A percentile compares a stretch with the other conserved stretches of the same genome.
Conservation (phyloP, 441 rosid species). For the Populus hybrid region DNA sequence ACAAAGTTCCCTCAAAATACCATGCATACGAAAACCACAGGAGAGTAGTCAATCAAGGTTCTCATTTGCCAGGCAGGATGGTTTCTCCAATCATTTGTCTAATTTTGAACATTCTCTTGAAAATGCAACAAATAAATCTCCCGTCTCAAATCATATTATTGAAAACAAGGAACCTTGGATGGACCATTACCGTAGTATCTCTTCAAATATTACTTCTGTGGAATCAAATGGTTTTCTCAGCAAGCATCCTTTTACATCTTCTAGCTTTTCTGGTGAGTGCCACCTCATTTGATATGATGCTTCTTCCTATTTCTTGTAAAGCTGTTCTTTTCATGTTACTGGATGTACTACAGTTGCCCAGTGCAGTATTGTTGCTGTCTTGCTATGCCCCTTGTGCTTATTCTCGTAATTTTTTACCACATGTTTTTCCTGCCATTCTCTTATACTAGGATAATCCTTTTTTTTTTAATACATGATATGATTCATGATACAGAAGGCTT, state of each 20-base stretch:
- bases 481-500: conserved; percentile 27
- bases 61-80: conserved; percentile 86
- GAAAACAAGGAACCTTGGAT: conserved; percentile 35
- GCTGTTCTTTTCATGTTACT: background rate
- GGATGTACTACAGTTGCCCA: background rate
- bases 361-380: background rate
- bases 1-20: conserved; percentile 38
- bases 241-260: conserved; percentile 36
- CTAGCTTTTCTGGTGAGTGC: conserved; percentile 53
- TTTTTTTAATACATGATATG: too few species aligned
- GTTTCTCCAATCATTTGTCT: conserved; percentile 35
- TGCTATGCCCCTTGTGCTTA: background rate
- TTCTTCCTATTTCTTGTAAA: conserved; percentile 23
- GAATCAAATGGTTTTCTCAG: conserved; percentile 35
- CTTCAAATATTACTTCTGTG: conserved; percentile 40
- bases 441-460: too few species aligned
- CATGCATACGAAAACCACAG: conserved; percentile 49
- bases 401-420: background rate
- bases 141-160: conserved; percentile 27
- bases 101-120: conserved; percentile 32
- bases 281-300: conserved; percentile 9
- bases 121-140: conserved; percentile 24
- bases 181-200: conserved; percentile 39
- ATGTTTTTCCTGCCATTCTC: background rate
- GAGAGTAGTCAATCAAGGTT: conserved; percentile 74